Evolutionary conservation across 352 stramenopile genomes (phyloP), one percentile per base, ranked within the genome.

Genomic region (Globisporangium cylindrosporum): DNA sequence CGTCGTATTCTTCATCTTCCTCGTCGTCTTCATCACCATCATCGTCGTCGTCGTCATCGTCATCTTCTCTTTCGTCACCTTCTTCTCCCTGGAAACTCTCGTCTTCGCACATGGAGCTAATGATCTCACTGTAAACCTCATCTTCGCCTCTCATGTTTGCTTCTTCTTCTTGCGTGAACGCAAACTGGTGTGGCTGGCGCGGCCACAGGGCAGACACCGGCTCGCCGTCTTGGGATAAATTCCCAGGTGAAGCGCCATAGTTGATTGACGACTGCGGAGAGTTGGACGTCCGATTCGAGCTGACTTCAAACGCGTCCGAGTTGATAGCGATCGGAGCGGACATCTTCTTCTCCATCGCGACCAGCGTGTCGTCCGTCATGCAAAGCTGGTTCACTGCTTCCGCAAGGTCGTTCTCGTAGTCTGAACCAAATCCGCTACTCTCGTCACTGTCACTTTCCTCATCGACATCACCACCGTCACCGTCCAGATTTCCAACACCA

Each of bases 141-240:
- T 93, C 87, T 70, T 93, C 82, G 9, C 69, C 79, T 25, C 79
- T 72, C 9, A 74, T 54, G 12, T 79, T 83, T 32, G 74, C 77
- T 57, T 94, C 86, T 70, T 95, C 86, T 64, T 92, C 86, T 67
- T 95, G 87, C 15, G 87, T 92, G 58, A 95, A 95, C 8, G 84
- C 87, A 64, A 95, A 95, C 70, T 95, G 82, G 62, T 93, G 84
- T 10, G 87, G 87, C 61, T 91, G 84, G 20, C 87, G 78, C 27
- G 87, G 87, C 87, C 87, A 95, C 12, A 95, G 69, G 8, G 87
- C 87, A 38, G 84, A 84, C 34, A 86, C 78, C 0, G 87, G 87
- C 36, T 94, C 84, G 14, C 82, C 87, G 29, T 94, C 87, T 61
- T 91, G 86, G 3, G 83, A 90, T 20, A 70, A 80, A 1, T 76